These are phyloP conservation scores for Aegilops longissima DNA, from an alignment of 176 grass and related monocot genomes.

Conservation along the genomic window DNA sequence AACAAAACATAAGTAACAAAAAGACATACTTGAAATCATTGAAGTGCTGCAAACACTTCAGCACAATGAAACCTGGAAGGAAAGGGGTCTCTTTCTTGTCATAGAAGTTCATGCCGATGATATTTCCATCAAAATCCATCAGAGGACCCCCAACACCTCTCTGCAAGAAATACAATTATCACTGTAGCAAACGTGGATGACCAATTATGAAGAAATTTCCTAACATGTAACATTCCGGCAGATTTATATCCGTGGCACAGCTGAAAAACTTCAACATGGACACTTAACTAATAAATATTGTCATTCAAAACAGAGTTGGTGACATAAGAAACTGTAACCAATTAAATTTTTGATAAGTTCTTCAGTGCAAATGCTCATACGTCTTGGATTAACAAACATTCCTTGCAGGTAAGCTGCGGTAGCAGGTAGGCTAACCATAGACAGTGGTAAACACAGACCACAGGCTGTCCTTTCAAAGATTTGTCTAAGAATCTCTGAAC, in stretches of 20 bases:
- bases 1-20: background rate
- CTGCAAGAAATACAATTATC: background rate
- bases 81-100: constrained; percentile 29
- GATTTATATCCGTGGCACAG: no score
- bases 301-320: no score
- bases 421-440: background rate
- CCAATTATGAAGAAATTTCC: no score
- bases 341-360: no score
- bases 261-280: no score
- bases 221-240: no score
- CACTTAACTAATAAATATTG: no score
- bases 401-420: background rate
- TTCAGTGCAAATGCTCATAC: no score
- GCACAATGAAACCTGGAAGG: constrained; percentile 27
- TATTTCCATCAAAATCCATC: constrained; percentile 19
- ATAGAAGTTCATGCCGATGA: constrained; percentile 25
- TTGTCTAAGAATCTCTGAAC: background rate
- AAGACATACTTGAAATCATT: background rate
- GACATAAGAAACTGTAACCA: no score
- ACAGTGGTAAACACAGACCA: background rate
- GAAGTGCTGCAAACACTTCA: constrained; percentile 34
- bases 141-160: constrained; percentile 22
- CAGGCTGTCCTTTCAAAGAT: background rate
- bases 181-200: no score
- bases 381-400: background rate